Conservation (phyloP, 2,329 filamentous ascomycete genomes). For the Trichoderma guizhouense region DNA sequence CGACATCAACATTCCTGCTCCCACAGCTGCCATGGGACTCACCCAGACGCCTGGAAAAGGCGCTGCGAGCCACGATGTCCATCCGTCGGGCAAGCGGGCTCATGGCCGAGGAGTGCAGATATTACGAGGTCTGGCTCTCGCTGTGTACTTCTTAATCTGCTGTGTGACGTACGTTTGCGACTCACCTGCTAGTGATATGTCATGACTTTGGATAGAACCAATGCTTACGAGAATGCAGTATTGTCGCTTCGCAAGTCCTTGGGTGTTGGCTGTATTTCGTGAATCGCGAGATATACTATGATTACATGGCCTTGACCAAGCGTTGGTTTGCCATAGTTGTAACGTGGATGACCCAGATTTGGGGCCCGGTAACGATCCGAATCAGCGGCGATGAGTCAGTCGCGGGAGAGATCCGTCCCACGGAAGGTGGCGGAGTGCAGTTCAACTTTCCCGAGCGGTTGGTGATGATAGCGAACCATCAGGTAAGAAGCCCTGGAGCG, state of each 20-base stretch:
- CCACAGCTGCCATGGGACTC: conserved; percentile 29
- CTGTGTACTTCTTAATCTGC: conserved; percentile 50
- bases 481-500: conserved; percentile 46
- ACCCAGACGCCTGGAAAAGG: conserved; percentile 21
- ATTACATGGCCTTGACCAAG: conserved; percentile 85
- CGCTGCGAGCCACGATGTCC: conserved; percentile 26
- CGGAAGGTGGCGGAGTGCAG: conserved; percentile 68
- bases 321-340: conserved; percentile 75
- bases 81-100: conserved; percentile 55
- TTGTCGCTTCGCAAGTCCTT: conserved; percentile 69
- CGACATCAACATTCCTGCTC: conserved; percentile 29
- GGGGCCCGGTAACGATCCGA: conserved; percentile 77
- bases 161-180: conserved; percentile 44
- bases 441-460: conserved; percentile 79
- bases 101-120: conserved; percentile 50
- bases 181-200: background rate
- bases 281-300: conserved; percentile 74
- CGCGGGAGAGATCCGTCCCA: conserved; percentile 67
- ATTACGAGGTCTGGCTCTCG: conserved; percentile 50
- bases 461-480: conserved; percentile 83
- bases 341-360: conserved; percentile 79
- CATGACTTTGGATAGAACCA: background rate
- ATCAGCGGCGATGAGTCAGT: conserved; percentile 83
- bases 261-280: conserved; percentile 73
- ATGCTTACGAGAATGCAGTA: conserved; percentile 39